A percentile compares a stretch with the other conserved stretches of the same genome.
Conservation (phyloP, 2,329 filamentous ascomycete species). For the Ploettnerulaceae sp. region DNA sequence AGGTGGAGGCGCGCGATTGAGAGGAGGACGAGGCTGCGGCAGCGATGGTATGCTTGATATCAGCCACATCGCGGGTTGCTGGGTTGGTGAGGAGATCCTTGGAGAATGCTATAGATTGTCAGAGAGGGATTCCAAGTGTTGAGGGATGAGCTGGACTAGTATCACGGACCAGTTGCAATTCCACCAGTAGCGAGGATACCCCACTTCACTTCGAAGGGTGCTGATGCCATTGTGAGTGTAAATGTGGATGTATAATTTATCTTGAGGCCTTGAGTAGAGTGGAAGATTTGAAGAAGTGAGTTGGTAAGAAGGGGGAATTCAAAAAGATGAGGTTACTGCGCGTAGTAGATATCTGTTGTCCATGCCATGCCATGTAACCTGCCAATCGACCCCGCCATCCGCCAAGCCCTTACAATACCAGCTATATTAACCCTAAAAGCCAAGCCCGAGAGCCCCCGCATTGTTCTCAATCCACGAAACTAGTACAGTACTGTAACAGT, state of each 20-base stretch:
- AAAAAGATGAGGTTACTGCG: too few relatives aligned
- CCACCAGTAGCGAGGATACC: slow-evolving; percentile 36
- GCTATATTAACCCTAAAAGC: background rate
- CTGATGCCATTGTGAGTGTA: too few relatives aligned
- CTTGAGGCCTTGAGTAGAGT: background rate
- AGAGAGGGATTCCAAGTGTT: background rate
- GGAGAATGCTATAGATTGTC: slow-evolving; percentile 43
- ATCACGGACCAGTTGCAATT: slow-evolving; percentile 33
- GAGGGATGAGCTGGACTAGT: background rate
- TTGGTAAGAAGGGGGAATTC: background rate
- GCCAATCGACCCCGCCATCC: slow-evolving; percentile 3
- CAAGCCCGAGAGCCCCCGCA: too few relatives aligned
- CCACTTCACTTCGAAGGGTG: slow-evolving; percentile 32
- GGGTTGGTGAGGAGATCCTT: slow-evolving; percentile 61
- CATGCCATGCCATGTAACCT: background rate
- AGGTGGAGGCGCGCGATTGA: slow-evolving; percentile 52
- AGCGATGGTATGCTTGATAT: slow-evolving; percentile 57
- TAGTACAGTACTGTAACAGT: too few relatives aligned
- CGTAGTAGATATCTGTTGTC: too few relatives aligned
- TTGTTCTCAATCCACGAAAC: too few relatives aligned
- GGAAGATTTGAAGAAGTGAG: background rate
- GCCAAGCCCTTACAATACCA: background rate
- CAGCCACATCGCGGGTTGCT: slow-evolving; percentile 50
- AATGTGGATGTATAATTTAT: background rate
- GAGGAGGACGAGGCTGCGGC: slow-evolving; percentile 63